phyloP scores from a whole-genome alignment of 176 grass and related monocot genomes.

The Lolium rigidum region DNA sequence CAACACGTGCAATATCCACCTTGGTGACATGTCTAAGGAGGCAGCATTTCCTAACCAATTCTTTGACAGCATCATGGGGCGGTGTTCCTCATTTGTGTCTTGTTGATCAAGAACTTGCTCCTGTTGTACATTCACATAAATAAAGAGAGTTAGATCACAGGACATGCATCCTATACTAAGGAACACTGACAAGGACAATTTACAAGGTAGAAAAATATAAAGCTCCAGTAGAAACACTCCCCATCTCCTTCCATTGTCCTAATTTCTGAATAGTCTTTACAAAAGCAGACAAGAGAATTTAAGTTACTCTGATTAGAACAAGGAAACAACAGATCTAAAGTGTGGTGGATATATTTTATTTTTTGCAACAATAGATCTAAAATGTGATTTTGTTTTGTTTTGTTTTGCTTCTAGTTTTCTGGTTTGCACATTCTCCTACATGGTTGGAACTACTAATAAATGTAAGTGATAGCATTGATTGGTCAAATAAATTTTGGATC shows the following conservation, averaged over 20 bases:
- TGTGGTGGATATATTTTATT: background rate
- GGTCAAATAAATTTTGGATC: too few relatives aligned
- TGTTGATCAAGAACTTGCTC: slow-evolving; percentile 48
- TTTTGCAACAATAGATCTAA: slow-evolving; percentile 3
- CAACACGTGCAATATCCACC: too few relatives aligned
- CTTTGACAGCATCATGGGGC: slow-evolving; percentile 35
- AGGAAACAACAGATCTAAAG: slow-evolving; percentile 11
- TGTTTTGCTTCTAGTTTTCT: background rate
- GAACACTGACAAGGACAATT: background rate
- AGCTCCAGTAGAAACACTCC: slow-evolving; percentile 56
- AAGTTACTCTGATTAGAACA: slow-evolving; percentile 6
- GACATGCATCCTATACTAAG: slow-evolving; percentile 27
- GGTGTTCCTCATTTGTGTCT: slow-evolving; percentile 37
- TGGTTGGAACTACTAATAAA: slow-evolving; percentile 29
- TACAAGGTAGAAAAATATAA: slow-evolving; percentile 55
- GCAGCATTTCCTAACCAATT: too few relatives aligned
- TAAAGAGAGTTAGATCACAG: slow-evolving; percentile 10
- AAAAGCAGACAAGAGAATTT: slow-evolving; percentile 23
- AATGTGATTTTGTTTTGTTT: background rate
- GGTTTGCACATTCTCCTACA: slow-evolving; percentile 6
- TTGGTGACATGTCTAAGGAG: too few relatives aligned
- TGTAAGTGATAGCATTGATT: background rate
- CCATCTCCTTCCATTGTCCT: slow-evolving; percentile 37
- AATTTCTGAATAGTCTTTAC: background rate
- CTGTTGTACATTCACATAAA: slow-evolving; percentile 34